phyloP scores from a whole-genome alignment of 106 monocot genomes.

The Posidonia australis region DNA sequence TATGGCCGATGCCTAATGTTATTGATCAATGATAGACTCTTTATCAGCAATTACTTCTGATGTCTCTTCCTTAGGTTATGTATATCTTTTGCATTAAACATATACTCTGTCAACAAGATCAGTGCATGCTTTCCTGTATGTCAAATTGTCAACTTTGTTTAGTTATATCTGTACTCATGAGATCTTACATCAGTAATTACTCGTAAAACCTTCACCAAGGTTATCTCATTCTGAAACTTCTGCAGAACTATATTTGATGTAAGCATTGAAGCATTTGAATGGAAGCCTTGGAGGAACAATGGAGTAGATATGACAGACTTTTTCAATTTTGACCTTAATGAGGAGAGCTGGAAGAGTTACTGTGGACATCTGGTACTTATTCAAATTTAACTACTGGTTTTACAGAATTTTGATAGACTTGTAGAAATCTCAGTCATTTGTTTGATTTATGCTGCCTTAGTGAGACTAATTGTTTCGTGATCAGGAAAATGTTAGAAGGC shows the following conservation, averaged over 20 bases:
- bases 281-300: conserved; percentile 8
- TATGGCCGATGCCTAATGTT: background rate
- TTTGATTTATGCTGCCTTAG: too few relatives aligned
- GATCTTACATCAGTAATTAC: too few relatives aligned
- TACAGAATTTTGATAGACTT: background rate
- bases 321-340: conserved; percentile 10
- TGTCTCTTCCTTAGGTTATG: background rate
- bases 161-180: too few relatives aligned
- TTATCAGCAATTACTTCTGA: background rate
- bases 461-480: conserved; percentile 2
- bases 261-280: conserved; percentile 6
- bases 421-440: background rate
- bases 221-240: background rate
- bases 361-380: conserved; percentile 40
- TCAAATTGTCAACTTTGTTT: background rate
- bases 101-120: background rate
- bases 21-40: too few relatives aligned
- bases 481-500: conserved; percentile 23
- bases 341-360: conserved; percentile 25
- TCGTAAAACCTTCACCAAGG: too few relatives aligned
- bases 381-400: background rate
- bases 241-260: conserved; percentile 8
- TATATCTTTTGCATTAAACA: background rate
- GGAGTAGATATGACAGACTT: conserved; percentile 2
- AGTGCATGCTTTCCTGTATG: background rate